Evolutionary conservation across 306 rosid species (phyloP).

Genomic region (Dalbergia cultrata): DNA sequence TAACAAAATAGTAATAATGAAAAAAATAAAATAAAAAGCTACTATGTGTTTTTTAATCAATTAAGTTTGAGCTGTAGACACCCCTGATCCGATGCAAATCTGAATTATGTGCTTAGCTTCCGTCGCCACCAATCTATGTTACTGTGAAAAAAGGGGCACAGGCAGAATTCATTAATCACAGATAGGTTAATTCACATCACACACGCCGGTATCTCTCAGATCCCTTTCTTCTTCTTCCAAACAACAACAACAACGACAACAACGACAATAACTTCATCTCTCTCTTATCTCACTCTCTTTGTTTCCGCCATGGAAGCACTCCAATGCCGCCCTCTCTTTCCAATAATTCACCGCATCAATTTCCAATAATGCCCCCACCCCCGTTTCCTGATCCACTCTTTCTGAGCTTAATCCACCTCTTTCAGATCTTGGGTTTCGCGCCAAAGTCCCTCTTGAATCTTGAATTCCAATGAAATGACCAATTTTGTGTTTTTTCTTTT

Average conservation of each 20-base stretch:
- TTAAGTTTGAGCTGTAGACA: slow-evolving; percentile 35
- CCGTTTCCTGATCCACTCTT: slow-evolving; percentile 35
- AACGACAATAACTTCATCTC: not conserved
- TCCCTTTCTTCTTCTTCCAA: slow-evolving; percentile 35
- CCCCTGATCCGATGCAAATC: slow-evolving; percentile 22
- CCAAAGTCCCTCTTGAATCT: slow-evolving; percentile 23
- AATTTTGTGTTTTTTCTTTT: not conserved
- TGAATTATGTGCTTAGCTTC: not conserved
- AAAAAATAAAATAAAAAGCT: no score
- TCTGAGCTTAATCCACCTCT: slow-evolving; percentile 38
- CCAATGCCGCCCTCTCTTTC: slow-evolving; percentile 25
- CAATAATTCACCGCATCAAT: slow-evolving; percentile 31
- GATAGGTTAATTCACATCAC: not conserved
- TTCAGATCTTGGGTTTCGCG: slow-evolving; percentile 47
- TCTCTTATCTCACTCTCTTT: not conserved
- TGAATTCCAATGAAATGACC: slow-evolving; percentile 39
- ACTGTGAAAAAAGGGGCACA: slow-evolving; percentile 7
- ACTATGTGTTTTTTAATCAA: no score
- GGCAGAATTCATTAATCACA: not conserved
- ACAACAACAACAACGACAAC: no score
- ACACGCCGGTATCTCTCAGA: not conserved
- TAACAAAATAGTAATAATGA: no score
- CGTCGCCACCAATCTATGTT: not conserved
- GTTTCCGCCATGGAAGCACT: slow-evolving; percentile 39
- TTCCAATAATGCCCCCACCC: slow-evolving; percentile 13